Evolutionary conservation across 352 stramenopile genomes (phyloP).

Genomic region (Phytophthora pinifolia): DNA sequence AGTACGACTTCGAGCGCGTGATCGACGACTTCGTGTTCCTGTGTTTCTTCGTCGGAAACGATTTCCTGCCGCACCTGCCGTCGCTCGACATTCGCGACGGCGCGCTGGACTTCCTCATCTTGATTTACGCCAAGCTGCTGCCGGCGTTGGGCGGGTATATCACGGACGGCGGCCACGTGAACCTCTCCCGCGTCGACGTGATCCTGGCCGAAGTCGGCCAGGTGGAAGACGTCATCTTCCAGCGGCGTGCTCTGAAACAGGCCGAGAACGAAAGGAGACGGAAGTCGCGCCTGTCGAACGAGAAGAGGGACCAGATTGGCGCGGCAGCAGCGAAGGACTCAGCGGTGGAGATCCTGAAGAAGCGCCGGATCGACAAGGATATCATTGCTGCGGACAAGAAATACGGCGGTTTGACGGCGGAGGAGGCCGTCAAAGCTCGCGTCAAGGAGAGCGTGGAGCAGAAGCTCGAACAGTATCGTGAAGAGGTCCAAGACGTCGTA

Average conservation of each 20-base stretch:
- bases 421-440: constrained; percentile 78
- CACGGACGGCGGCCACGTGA: constrained; percentile 93
- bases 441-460: constrained; percentile 78
- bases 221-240: constrained; percentile 97
- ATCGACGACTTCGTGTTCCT: constrained; percentile 99
- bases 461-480: constrained; percentile 79
- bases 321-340: constrained; percentile 60
- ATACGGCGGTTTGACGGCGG: constrained; percentile 59
- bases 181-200: constrained; percentile 95
- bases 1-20: constrained; percentile 97
- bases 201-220: constrained; percentile 96
- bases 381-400: constrained; percentile 71
- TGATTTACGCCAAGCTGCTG: constrained; percentile 94
- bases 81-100: constrained; percentile 98
- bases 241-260: constrained; percentile 82
- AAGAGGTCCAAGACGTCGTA: constrained; percentile 93
- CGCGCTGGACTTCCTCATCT: constrained; percentile 97
- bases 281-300: constrained; percentile 63
- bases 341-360: constrained; percentile 82
- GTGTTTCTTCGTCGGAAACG: constrained; percentile 99
- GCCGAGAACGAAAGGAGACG: constrained; percentile 73
- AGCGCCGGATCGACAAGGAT: constrained; percentile 65
- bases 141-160: constrained; percentile 93
- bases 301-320: constrained; percentile 73
- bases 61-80: constrained; percentile 98